Conservation (phyloP, 1,284 basidiomycete species). For the Earliella scabrosa region DNA sequence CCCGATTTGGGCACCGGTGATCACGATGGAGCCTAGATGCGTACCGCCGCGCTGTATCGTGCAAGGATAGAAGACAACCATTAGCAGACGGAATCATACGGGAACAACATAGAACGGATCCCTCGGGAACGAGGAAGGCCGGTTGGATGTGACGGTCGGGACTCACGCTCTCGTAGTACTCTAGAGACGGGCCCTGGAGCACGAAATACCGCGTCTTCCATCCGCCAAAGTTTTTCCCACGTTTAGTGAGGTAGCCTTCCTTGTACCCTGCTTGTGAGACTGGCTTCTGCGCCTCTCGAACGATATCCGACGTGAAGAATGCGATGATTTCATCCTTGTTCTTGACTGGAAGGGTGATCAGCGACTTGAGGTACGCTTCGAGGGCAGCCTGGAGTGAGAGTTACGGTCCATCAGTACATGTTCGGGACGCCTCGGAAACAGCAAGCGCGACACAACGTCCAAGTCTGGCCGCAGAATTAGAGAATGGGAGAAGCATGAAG, state of each 20-base stretch:
- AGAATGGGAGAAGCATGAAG: conserved; percentile 8
- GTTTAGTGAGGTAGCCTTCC: conserved; percentile 95
- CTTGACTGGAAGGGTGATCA: conserved; percentile 83
- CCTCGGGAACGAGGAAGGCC: too few species aligned
- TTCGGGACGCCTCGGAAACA: conserved; percentile 11
- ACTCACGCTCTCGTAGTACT: conserved; percentile 94
- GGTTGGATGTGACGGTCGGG: background rate
- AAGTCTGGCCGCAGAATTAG: background rate
- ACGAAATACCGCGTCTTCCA: conserved; percentile 98
- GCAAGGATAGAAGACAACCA: conserved; percentile 3
- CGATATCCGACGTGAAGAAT: conserved; percentile 91
- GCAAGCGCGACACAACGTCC: background rate
- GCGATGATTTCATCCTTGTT: conserved; percentile 90
- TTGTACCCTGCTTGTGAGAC: conserved; percentile 86
- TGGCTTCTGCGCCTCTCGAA: conserved; percentile 73
- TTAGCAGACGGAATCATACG: conserved; percentile 11
- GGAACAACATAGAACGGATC: background rate
- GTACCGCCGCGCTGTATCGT: conserved; percentile 79
- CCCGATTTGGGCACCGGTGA: conserved; percentile 89
- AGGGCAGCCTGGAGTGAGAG: conserved; percentile 63
- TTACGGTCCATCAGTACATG: conserved; percentile 19
- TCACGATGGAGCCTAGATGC: conserved; percentile 87
- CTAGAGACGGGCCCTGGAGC: conserved; percentile 83
- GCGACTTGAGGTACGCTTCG: conserved; percentile 87
- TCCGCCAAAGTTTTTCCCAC: conserved; percentile 95